Evolutionary conservation across 176 grass and related monocot genomes (phyloP), one percentile per base, ranked within the genome.

Genomic region (Phyllostachys edulis): DNA sequence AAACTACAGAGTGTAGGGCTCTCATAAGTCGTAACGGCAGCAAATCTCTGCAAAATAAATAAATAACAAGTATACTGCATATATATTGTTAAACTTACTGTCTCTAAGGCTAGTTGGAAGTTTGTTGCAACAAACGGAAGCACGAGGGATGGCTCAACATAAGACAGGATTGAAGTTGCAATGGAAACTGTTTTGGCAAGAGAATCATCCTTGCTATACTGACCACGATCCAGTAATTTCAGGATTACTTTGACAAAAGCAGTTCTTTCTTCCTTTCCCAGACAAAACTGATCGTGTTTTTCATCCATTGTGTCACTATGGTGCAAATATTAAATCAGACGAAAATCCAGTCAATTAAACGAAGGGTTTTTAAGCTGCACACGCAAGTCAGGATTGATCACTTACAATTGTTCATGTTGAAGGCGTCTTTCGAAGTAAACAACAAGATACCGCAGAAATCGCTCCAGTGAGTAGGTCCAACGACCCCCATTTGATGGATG

Each of bases 401-500:
- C 92, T 92, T 93, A 98, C 96, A 87, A 82, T 85, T 95, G 91
- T 80, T 98, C 96, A 10, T 86, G 47, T 72, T 91, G 83, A 92
- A 98, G 91, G 20, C 93, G 93, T 32, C 92, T 92, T 84, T 92
- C 91, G 52, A 98, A 98, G 63, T 88, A 91, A 87, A 93, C 64
- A 67, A 98, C 83, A 39, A 98, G 88, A 83, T 90, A 83, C 23
- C 93, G 89, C 84, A 98, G 82, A 80, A 98, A 98, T 39, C 85
- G 86, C 81, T 93, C 91, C 85, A 98, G 80, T 47, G 91, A 89
- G 64, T 93, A 89, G 72, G 93, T 98, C 96, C 96, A 98, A 16
- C 87, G 93, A 79, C 96, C 96, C 71, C 93, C 96, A 90, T 98
- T 98, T 51, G 96, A 98, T 67, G 96, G 96, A 88, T 98, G 96